Evolutionary conservation across 495 filamentous ascomycete species (phyloP), one percentile per base, ranked within the genome.

Genomic region (Penicillium robsamsonii): DNA sequence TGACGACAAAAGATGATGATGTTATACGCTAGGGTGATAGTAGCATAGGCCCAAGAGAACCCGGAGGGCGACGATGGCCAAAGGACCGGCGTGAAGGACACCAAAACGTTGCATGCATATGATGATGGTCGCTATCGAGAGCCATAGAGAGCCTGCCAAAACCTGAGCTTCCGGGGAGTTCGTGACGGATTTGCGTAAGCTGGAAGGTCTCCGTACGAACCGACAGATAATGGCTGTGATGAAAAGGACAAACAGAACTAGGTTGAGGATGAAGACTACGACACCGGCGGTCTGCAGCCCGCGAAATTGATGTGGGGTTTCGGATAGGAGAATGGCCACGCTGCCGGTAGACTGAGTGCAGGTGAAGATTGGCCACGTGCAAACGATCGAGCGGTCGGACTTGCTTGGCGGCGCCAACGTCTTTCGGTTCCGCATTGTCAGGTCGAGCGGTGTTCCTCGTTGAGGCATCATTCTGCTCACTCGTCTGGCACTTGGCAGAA

Each of bases 111-210:
- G 41, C 41, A 44, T 44, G 18, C 41, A 44, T 24, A 44, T 44
- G 41, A 44, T 44, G 41, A 44, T 44, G 41, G 41, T 44, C 20
- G 41, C 41, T 9, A 44, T 44, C 41, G 41, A 44, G 41, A 44
- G 41, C 41, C 41, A 44, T 44, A 44, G 41, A 12, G 41, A 44
- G 41, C 41, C 41, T 22, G 41, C 25, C 20, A 44, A 44, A 20
- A n/a, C n/a, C n/a, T 44, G 25, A 20, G 41, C 41, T 44, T 44
- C 41, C 20, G 41, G 41, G 41, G 40, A 20, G 20, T 44, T 44
- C 11, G 41, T 44, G 18, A 44, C 8, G 41, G 41, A 44, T 44
- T 44, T 44, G 41, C 41, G 41, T 0, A 44, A 44, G 41, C 11
- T 44, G 41, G 41, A 44, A 44, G 41, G 41, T 44, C 20, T 44